Percentiles rank a stretch among this genome's conserved stretches.
Conservation (phyloP, 1,139 yeast genomes). For the Debaryomyces fabryi region DNA sequence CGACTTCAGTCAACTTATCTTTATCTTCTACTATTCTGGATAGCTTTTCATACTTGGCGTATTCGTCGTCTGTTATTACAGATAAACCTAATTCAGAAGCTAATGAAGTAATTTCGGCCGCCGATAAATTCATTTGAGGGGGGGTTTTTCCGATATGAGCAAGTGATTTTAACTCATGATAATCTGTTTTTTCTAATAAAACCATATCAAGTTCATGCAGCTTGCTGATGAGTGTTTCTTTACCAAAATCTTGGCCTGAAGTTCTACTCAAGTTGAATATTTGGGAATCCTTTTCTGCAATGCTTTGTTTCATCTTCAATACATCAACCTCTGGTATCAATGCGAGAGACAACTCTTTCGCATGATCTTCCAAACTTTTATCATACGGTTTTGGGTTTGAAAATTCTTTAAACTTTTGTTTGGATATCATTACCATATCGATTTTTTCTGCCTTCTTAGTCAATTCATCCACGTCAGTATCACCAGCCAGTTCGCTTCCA, state of each 20-base stretch:
- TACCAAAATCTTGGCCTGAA: constrained; percentile 20
- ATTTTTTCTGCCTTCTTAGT: constrained; percentile 31
- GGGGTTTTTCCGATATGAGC: constrained; percentile 14
- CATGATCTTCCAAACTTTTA: constrained; percentile 19
- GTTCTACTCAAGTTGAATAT: constrained; percentile 27
- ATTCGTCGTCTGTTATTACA: constrained; percentile 43
- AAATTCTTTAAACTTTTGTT: constrained; percentile 23
- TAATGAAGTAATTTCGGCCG: constrained; percentile 20
- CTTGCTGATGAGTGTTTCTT: constrained; percentile 27
- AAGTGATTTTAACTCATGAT: constrained; percentile 27
- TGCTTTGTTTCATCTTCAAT: constrained; percentile 32
- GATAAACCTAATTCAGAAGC: constrained; percentile 39
- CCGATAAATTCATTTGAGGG: constrained; percentile 17
- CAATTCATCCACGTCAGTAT: constrained; percentile 34
- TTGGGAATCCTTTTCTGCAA: constrained; percentile 38
- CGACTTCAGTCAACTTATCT: constrained; percentile 30
- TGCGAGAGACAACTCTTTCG: constrained; percentile 18
- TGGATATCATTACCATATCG: constrained; percentile 41
- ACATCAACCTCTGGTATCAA: constrained; percentile 30
- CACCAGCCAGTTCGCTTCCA: constrained; percentile 39
- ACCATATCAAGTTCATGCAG: constrained; percentile 49
- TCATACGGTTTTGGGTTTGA: constrained; percentile 14
- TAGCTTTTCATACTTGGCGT: constrained; percentile 22
- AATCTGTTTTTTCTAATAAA: constrained; percentile 32
- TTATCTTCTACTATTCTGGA: constrained; percentile 25